Percentiles rank a stretch among this genome's conserved stretches.
These are phyloP conservation scores for Huntiella decipiens DNA, from an alignment of 2,329 filamentous ascomycete genomes.

Conservation along the genomic window DNA sequence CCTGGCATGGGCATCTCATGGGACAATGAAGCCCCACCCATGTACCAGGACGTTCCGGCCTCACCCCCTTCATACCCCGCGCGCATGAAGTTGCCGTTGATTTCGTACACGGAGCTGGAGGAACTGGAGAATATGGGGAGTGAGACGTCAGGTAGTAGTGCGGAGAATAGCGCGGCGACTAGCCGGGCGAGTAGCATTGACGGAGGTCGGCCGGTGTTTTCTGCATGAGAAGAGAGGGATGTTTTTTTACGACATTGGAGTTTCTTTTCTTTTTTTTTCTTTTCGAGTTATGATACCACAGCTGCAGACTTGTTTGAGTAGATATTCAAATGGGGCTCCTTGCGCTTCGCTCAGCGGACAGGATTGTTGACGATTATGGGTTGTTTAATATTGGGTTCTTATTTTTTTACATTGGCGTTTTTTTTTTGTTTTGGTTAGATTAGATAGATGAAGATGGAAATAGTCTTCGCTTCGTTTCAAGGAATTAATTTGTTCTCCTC, in stretches of 20 bases:
- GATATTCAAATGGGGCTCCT: too few relatives aligned
- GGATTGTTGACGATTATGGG: neutral
- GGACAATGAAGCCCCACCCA: slow-evolving; percentile 87
- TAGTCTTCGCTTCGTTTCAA: too few relatives aligned
- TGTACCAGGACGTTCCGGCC: slow-evolving; percentile 83
- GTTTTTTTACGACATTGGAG: neutral
- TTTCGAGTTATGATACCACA: too few relatives aligned
- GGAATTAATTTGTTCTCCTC: too few relatives aligned
- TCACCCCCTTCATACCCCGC: slow-evolving; percentile 54
- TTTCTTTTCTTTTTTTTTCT: neutral
- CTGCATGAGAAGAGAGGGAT: neutral
- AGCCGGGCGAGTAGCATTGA: slow-evolving; percentile 10
- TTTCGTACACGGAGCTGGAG: slow-evolving; percentile 9
- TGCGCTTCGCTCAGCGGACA: too few relatives aligned
- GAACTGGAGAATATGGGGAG: slow-evolving; percentile 5
- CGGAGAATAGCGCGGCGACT: neutral
- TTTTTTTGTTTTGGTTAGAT: too few relatives aligned
- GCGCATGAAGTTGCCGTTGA: slow-evolving; percentile 1
- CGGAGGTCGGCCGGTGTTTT: slow-evolving; percentile 1
- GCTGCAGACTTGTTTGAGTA: too few relatives aligned
- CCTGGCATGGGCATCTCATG: slow-evolving; percentile 80
- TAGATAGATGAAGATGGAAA: too few relatives aligned
- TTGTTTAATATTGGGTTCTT: slow-evolving; percentile 12
- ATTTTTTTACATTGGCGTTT: too few relatives aligned
- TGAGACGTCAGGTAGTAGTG: neutral